Base-by-base conservation (phyloP, 2,329 filamentous ascomycete species). In the Pyrenophora graminea region DNA sequence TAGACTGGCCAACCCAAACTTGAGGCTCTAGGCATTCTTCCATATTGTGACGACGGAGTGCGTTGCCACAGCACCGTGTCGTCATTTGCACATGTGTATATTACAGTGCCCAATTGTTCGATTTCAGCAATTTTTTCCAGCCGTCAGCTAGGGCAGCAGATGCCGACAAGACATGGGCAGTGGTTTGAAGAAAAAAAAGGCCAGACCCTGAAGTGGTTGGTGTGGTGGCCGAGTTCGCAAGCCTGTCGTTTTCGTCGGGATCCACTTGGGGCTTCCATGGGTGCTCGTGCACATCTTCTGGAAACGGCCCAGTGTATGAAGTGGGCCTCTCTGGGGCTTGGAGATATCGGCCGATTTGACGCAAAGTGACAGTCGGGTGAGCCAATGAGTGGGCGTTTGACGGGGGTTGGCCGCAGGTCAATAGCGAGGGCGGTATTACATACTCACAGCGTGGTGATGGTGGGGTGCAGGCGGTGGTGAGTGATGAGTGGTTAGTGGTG, bases 171-270 rank as follows among this genome's bases (percentile, higher is more conserved):
- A 39, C 33, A 44, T 23, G 15, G 30, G 39, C 31, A 31, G 30
- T 25, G 40, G 45, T 30, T 30, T 7, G 10, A 13, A 30, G 15
- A 33, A 25, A 18, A 33, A 25, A 45, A 43, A 39, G 34, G 41
- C 40, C 31, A 49, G 59, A 61, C 62, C 62, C 62, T 65, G 61
- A 52, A 65, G 57, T 46, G 30, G 62, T 65, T 64, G 53, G 39
- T 51, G 55, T 36, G 19, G 19, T 52, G 56, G 53, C 51, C 43
- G 46, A 48, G 52, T 32, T 32, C 48, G 32, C 37, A 48, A 31
- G 27, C 43, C 32, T 36, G 34, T 44, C 39, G 49, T 51, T 23
- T 45, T 31, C 13, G 39, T 37, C 43, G 48, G 39, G 27, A 30
- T 51, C 51, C 51, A 53, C 48, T 54, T 59, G 53, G 38, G 47